Base-by-base conservation (phyloP, 805 yeast species). In the Saturnispora mendoncae region DNA sequence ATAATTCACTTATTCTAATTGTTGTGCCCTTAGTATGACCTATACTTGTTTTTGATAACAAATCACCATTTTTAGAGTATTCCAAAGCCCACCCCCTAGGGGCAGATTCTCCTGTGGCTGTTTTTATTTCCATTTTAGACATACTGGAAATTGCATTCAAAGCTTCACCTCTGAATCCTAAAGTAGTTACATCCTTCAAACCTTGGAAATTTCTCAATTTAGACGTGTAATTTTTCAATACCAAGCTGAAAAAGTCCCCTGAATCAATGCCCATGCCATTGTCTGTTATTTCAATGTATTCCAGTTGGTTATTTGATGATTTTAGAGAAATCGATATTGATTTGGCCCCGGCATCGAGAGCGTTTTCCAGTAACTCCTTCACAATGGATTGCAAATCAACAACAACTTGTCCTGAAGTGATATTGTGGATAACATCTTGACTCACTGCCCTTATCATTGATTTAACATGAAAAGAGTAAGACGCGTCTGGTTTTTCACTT, bases 381-480 rank as follows among this genome's bases (percentile, higher is more conserved):
- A 82, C 78, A 0, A 84, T 82, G 0, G 90, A 76, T 0, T 75
- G 67, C 33, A 92, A 61, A 51, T 84, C 95, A 4, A 79, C 73
- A 10, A 92, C 83, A 12, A 92, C 97, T 58, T 92, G 98, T 0
- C 96, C 96, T 0, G 97, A 85, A 0, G 96, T 86, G 43, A 90
- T 76, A 45, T 71, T 67, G 49, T 83, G 84, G 6, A 87, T 69
- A 50, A 88, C 94, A 27, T 39, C 42, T n/a, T 17, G 15, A 3
- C 33, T 19, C 13, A 39, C 31, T 9, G 36, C 29, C 31, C 29
- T 33, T 9, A 39, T 39, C 38, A 34, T 33, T 23, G 26, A 23
- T 23, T 23, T 23, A 23, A 10, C n/a, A n/a, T n/a, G n/a, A n/a
- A n/a, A n/a, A n/a, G n/a, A n/a, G n/a, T n/a, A n/a, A 27, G 14